Conservation (phyloP, 805 yeast species). For the Metschnikowia cubensis region DNA sequence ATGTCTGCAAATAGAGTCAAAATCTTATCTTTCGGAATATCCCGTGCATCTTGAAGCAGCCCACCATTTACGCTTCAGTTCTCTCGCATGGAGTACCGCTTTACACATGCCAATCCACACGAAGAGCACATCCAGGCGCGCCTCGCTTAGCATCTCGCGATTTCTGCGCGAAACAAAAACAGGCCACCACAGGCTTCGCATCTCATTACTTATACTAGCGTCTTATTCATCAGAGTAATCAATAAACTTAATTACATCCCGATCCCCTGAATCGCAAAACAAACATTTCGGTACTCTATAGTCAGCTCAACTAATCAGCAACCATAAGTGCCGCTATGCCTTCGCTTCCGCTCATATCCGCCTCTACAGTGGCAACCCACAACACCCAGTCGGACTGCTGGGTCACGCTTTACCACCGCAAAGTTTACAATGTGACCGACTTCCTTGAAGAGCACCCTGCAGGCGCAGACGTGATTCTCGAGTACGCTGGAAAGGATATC, state of each 20-base stretch:
- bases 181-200: slow-evolving; percentile 2
- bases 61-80: too few species aligned
- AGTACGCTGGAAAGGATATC: slow-evolving; percentile 56
- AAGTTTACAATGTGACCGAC: slow-evolving; percentile 77
- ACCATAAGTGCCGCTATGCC: neutral
- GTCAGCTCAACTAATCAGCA: neutral
- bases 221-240: neutral
- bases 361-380: slow-evolving; percentile 50
- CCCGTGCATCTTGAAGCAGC: too few species aligned
- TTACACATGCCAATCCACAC: too few species aligned
- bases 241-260: neutral
- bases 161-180: slow-evolving; percentile 5
- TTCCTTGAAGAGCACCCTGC: slow-evolving; percentile 74
- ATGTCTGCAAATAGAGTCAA: neutral
- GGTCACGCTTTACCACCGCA: slow-evolving; percentile 77
- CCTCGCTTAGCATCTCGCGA: slow-evolving; percentile 3
- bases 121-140: neutral
- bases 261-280: neutral
- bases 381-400: slow-evolving; percentile 56
- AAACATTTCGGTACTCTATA: neutral
- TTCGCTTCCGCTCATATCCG: slow-evolving; percentile 58
- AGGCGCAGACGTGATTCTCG: slow-evolving; percentile 55
- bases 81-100: too few species aligned
- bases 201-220: neutral
- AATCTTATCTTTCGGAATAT: neutral